Percentiles rank a stretch among this genome's conserved stretches.
Conservation (phyloP, 129 eudicot species). For the Erigeron canadensis region DNA sequence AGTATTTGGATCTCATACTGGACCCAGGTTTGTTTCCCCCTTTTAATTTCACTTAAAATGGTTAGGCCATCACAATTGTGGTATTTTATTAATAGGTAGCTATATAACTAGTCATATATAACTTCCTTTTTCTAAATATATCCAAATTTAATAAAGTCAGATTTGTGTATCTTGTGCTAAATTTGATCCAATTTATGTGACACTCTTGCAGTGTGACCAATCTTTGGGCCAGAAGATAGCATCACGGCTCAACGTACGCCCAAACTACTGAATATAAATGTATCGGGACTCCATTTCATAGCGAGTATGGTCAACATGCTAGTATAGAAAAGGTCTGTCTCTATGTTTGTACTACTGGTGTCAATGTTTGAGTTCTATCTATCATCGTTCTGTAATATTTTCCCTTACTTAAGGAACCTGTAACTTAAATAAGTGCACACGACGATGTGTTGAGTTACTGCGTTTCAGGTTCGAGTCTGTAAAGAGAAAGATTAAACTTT, state of each 20-base stretch:
- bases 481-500: constrained; percentile 36
- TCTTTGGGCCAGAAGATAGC: constrained; percentile 91
- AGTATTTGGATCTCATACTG: constrained; percentile 83
- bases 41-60: neutral
- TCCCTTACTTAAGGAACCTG: constrained; percentile 27
- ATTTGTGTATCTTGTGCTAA: neutral
- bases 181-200: constrained; percentile 10
- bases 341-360: constrained; percentile 18
- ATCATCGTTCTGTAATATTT: constrained; percentile 23
- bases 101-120: neutral
- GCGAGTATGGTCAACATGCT: constrained; percentile 29
- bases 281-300: constrained; percentile 21
- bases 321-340: constrained; percentile 34
- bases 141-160: neutral
- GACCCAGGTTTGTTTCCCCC: constrained; percentile 53
- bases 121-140: neutral
- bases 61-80: neutral
- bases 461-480: constrained; percentile 36
- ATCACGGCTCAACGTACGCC: constrained; percentile 76
- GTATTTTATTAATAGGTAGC: neutral
- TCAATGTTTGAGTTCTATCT: constrained; percentile 21
- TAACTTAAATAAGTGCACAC: constrained; percentile 41
- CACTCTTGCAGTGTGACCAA: constrained; percentile 58
- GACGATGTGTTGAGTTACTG: constrained; percentile 30
- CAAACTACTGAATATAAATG: constrained; percentile 52